These are phyloP conservation scores for Ploettnerulaceae sp. DNA, from an alignment of 2,329 filamentous ascomycete species.

Conservation along the genomic window DNA sequence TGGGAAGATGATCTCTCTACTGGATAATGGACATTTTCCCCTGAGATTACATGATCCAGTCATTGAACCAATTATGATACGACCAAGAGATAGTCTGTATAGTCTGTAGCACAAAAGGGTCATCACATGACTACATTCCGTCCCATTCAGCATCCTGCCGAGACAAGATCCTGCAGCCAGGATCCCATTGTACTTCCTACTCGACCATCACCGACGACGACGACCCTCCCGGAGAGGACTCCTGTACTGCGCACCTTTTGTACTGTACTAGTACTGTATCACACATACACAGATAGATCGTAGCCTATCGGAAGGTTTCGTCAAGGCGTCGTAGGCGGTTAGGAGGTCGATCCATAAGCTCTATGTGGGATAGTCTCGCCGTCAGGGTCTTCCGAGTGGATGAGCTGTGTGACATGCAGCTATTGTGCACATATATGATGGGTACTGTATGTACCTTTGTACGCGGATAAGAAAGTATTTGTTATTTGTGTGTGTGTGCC, in stretches of 20 bases:
- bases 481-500: not conserved
- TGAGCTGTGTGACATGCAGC: conserved; percentile 6
- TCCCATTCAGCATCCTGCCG: not conserved
- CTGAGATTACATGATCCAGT: not conserved
- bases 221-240: too few relatives aligned
- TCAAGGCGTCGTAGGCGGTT: conserved; percentile 4
- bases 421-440: conserved; percentile 1
- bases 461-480: too few relatives aligned
- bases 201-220: not conserved
- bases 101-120: not conserved
- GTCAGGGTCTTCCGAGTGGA: conserved; percentile 8
- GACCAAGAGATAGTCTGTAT: not conserved
- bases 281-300: too few relatives aligned
- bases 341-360: conserved; percentile 4
- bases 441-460: not conserved
- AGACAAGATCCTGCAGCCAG: not conserved
- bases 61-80: not conserved
- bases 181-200: not conserved
- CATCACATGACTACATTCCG: not conserved
- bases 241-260: too few relatives aligned
- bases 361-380: not conserved
- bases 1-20: too few relatives aligned
- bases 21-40: too few relatives aligned
- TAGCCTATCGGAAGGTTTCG: conserved; percentile 8
- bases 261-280: too few relatives aligned